Evolutionary conservation across 176 grass and related monocot species (phyloP), one percentile per base, ranked within the genome.

Genomic region (Olyra latifolia): DNA sequence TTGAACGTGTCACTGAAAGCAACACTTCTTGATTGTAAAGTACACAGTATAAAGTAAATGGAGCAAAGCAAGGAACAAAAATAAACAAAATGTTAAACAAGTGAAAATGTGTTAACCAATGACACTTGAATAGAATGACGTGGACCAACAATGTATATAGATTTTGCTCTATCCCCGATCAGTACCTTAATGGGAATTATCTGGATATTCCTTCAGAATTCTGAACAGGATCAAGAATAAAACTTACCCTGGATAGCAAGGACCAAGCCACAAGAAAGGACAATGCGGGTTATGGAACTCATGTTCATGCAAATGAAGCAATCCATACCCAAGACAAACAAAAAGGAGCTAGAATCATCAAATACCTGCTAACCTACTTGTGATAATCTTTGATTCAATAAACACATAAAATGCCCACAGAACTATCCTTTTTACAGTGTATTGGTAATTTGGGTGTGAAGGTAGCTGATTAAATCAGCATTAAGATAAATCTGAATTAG

Each of bases 1-100:
- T 98, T 98, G 67, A 98, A 98, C 23, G 95, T 98, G 83, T 98
- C 95, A 85, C 95, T 94, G 86, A 59, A 84, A 98, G 73, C 23
- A 87, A 79, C 8, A 75, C 58, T 72, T 72, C 17, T 25, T 42
- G 77, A 61, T 66, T 87, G 42, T 82, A 80, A 60, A 62, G 62
- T 28, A 68, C 69, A 78, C 8, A 83, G 25, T 35, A 67, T 42
- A 64, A 29, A 71, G 15, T 11, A 54, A 71, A 77, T 39, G 7
- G 5, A 72, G 8, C 38, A 14, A 12, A 66, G 59, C 28, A 83
- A 49, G 53, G 20, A 44, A 64, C 58, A 79, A 56, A 88, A 67
- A 84, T 79, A 68, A 29, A 72, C 23, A 74, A 11, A 58, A 73
- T 41, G 55, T 5, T 4, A 49, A 81, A 73, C 29, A 27, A 19